These are phyloP conservation scores for Cylindrotheca fusiformis DNA, from an alignment of 108 stramenopile genomes.

Conservation along the genomic window DNA sequence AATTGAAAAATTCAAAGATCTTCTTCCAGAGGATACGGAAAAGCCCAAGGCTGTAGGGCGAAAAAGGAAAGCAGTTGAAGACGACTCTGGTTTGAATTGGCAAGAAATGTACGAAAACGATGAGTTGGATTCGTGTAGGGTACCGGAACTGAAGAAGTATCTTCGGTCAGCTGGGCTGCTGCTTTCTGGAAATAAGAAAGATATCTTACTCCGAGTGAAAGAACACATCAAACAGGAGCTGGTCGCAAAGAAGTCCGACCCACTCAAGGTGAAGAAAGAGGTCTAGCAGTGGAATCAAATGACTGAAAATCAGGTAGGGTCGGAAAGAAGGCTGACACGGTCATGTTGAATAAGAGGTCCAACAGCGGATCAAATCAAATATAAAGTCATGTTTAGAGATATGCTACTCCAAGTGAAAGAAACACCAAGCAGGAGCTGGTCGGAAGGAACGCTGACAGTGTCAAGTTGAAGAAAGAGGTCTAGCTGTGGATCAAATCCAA, in stretches of 20 bases:
- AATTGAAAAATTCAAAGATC: conserved; percentile 45
- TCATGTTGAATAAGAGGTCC: no score
- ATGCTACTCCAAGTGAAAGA: conserved; percentile 42
- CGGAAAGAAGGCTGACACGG: no score
- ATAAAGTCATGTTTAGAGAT: no score
- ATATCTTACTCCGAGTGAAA: conserved; percentile 47
- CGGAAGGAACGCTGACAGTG: neutral
- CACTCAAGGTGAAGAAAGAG: neutral
- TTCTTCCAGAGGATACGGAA: conserved; percentile 51
- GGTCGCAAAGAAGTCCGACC: neutral
- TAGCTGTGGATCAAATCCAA: no score
- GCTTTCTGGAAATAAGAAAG: conserved; percentile 52
- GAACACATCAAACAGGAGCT: conserved; percentile 7
- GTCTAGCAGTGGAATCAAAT: conserved; percentile 1
- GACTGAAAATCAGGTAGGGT: no score
- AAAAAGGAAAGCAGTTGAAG: conserved; percentile 23
- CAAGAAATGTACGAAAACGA: conserved; percentile 38
- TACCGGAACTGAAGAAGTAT: conserved; percentile 51
- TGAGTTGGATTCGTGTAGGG: conserved; percentile 34
- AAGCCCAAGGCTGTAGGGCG: conserved; percentile 36
- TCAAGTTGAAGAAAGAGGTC: neutral
- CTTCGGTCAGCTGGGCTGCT: conserved; percentile 53
- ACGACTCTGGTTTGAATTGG: conserved; percentile 60
- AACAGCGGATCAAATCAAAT: no score
- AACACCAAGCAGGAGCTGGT: conserved; percentile 2